These are phyloP conservation scores for Lathyrus oleraceus DNA, from an alignment of 306 rosid species.

Conservation along the genomic window DNA sequence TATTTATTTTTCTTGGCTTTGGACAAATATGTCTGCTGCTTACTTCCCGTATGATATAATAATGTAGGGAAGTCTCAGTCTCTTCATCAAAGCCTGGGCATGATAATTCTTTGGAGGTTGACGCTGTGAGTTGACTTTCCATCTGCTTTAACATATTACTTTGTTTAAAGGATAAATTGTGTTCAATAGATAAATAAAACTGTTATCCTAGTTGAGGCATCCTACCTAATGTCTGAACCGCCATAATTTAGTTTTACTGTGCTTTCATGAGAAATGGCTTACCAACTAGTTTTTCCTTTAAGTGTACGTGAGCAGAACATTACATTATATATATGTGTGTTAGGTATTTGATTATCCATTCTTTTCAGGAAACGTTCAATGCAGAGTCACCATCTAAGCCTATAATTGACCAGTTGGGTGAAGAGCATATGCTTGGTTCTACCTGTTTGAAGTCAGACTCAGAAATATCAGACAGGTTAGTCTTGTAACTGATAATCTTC, in stretches of 20 bases:
- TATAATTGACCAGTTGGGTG: constrained; percentile 23
- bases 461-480: constrained; percentile 62
- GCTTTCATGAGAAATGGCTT: constrained; percentile 12
- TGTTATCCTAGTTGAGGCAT: constrained; percentile 5
- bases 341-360: neutral
- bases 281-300: neutral
- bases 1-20: too few relatives aligned
- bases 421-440: constrained; percentile 28
- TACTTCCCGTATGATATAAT: too few relatives aligned
- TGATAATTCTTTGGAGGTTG: constrained; percentile 40
- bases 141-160: neutral
- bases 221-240: neutral
- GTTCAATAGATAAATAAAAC: constrained; percentile 6
- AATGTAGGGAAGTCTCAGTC: too few relatives aligned
- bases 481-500: constrained; percentile 22
- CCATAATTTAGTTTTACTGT: constrained; percentile 7
- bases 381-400: constrained; percentile 27
- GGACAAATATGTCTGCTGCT: too few relatives aligned
- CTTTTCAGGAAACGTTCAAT: constrained; percentile 36
- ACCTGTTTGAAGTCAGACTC: constrained; percentile 23
- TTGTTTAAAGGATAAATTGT: neutral
- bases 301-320: constrained; percentile 3
- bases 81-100: too few relatives aligned
- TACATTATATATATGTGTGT: neutral
- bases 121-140: constrained; percentile 35